Base-by-base conservation (phyloP, 805 yeast species). In the Blastobotrys chiropterorum region DNA sequence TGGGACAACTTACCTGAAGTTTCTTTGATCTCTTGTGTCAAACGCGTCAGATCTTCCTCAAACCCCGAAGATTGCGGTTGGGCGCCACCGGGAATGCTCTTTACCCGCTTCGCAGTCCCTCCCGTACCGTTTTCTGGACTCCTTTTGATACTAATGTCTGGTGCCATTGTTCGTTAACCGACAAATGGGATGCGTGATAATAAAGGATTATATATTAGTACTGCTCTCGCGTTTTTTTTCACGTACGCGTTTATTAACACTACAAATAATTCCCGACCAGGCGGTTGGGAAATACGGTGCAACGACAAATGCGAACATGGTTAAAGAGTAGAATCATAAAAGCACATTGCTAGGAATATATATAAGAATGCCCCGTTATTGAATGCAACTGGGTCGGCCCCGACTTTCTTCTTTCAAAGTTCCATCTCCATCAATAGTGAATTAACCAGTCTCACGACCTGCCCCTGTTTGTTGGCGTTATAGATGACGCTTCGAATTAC, bases 41-140 rank as follows among this genome's bases (percentile, higher is more conserved):
- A 73, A 3, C 69, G 59, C 19, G 72, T 58, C 53, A 81, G 65
- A 55, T 80, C 83, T 53, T 73, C 71, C 62, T 81, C 85, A 56
- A 81, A 80, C 21, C 31, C 44, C 3, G 50, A 39, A 3, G 45
- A 21, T 21, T 39, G 13, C 3, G 43, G 43, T 20, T 26, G 34
- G 34, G 34, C 34, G 34, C 34, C 34, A 26, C 34, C 34, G 11
- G 34, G 34, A n/a, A 13, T 15, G 34, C 50, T 39, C 19, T 26
- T 26, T 3, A 21, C 45, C 3, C 50, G 50, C 17, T 47, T 47
- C 21, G 38, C 42, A 5, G 39, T n/a, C 34, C 16, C 20, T 3
- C 48, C 42, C 3, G 8, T 15, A 4, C 7, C 15, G n/a, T 15
- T 11, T 20, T 46, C 42, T 3, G 48, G 46, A 17, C 26, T 21